phyloP scores from a whole-genome alignment of 176 grass and related monocot species.

The Thinopyrum elongatum region DNA sequence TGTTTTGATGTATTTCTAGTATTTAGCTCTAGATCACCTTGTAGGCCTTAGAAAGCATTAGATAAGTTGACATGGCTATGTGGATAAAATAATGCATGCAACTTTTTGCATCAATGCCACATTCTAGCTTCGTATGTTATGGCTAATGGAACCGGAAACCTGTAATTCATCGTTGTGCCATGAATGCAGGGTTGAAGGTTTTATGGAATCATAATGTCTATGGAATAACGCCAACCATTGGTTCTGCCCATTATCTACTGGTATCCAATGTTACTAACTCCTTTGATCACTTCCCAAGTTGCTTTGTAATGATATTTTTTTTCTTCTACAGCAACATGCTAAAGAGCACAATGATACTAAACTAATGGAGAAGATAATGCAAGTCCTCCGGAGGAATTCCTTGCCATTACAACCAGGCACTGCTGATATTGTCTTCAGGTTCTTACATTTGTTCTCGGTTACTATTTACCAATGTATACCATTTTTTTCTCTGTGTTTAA shows the following conservation, averaged over 20 bases:
- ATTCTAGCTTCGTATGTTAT: background rate
- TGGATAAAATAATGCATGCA: background rate
- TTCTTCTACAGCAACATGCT: slow-evolving; percentile 70
- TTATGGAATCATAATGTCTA: slow-evolving; percentile 94
- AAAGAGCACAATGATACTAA: slow-evolving; percentile 74
- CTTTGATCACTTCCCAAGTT: slow-evolving; percentile 25
- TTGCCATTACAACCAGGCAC: slow-evolving; percentile 84
- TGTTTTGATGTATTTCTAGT: background rate
- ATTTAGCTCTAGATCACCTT: slow-evolving; percentile 3
- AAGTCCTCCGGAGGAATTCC: slow-evolving; percentile 51
- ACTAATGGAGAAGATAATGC: slow-evolving; percentile 68
- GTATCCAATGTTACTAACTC: slow-evolving; percentile 46
- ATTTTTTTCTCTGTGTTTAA: background rate
- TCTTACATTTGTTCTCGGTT: background rate
- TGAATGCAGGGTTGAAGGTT: slow-evolving; percentile 69
- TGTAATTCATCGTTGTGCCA: slow-evolving; percentile 18
- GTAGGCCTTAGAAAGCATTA: background rate
- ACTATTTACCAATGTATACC: background rate
- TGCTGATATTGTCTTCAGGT: slow-evolving; percentile 88
- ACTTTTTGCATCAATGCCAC: background rate
- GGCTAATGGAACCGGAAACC: background rate
- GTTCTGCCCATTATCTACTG: slow-evolving; percentile 97
- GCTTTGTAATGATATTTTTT: slow-evolving; percentile 36
- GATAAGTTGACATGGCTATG: background rate
- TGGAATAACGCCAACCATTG: slow-evolving; percentile 87